phyloP scores from a whole-genome alignment of 2,329 filamentous ascomycete genomes.

The Aspergillus cejpii region DNA sequence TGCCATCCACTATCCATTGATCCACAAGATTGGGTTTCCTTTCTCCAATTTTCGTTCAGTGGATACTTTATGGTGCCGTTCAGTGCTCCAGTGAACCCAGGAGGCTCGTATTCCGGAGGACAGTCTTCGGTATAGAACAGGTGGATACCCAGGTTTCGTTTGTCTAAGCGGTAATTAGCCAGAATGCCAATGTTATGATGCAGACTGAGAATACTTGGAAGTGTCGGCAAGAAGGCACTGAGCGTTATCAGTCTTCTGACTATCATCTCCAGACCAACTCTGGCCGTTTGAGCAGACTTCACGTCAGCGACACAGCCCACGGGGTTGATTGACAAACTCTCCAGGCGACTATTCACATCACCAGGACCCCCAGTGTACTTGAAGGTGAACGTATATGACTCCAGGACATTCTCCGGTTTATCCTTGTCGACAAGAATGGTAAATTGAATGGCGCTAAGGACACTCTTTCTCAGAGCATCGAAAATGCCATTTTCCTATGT shows the following conservation, averaged over 20 bases:
- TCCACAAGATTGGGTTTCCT: slow-evolving; percentile 28
- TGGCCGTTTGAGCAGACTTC: slow-evolving; percentile 37
- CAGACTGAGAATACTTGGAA: slow-evolving; percentile 35
- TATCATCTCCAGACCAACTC: slow-evolving; percentile 39
- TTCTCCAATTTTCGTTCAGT: slow-evolving; percentile 34
- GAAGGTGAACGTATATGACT: slow-evolving; percentile 47
- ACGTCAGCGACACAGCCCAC: slow-evolving; percentile 28
- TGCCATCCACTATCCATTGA: slow-evolving; percentile 37
- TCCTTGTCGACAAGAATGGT: slow-evolving; percentile 40
- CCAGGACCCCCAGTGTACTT: slow-evolving; percentile 34
- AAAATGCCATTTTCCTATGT: slow-evolving; percentile 46
- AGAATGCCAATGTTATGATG: not conserved
- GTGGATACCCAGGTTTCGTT: slow-evolving; percentile 40
- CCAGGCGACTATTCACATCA: slow-evolving; percentile 26
- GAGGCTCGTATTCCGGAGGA: slow-evolving; percentile 36
- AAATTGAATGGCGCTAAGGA: slow-evolving; percentile 43
- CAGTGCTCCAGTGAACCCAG: slow-evolving; percentile 33
- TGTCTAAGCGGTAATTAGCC: slow-evolving; percentile 21
- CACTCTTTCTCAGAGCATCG: slow-evolving; percentile 39
- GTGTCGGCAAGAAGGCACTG: slow-evolving; percentile 34
- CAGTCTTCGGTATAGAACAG: slow-evolving; percentile 42
- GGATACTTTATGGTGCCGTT: slow-evolving; percentile 34
- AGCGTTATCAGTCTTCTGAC: slow-evolving; percentile 38
- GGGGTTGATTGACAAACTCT: slow-evolving; percentile 24
- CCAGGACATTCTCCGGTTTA: slow-evolving; percentile 37